phyloP scores from a whole-genome alignment of 495 filamentous ascomycete genomes.

The Trichoderma orchidacearum region DNA sequence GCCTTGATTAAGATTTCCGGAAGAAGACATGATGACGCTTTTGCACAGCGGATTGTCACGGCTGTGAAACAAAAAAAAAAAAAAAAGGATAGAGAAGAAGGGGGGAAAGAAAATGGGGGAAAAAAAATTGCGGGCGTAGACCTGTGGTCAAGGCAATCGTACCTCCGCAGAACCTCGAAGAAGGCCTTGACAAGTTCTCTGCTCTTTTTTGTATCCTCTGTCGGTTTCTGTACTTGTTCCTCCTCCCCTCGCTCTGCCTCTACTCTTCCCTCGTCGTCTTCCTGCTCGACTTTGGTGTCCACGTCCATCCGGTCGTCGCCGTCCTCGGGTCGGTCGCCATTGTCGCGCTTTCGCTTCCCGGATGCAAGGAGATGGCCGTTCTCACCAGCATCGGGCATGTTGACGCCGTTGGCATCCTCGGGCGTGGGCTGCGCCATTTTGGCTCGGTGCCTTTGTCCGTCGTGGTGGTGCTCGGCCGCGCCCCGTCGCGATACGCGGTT shows the following conservation, averaged over 20 bases:
- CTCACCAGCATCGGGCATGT: constrained; percentile 5
- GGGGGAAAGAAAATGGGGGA: not conserved
- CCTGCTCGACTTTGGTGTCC: not conserved
- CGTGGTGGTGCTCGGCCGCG: not conserved
- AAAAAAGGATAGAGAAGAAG: not conserved
- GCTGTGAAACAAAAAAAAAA: not conserved
- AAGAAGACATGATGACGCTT: no score
- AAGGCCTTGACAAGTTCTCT: constrained; percentile 21
- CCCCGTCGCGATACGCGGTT: constrained; percentile 2
- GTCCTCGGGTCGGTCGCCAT: constrained; percentile 9
- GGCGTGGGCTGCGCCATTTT: constrained; percentile 2
- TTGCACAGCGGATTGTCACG: not conserved
- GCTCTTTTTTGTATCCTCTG: constrained; percentile 3
- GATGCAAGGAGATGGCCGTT: constrained; percentile 18
- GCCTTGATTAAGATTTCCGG: no score
- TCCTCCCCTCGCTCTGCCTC: not conserved
- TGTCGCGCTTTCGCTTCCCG: constrained; percentile 41
- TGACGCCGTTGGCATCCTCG: constrained; percentile 5
- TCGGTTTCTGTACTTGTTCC: not conserved
- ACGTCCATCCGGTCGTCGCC: not conserved
- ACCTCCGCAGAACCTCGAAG: constrained; percentile 30
- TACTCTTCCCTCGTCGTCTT: constrained; percentile 2
- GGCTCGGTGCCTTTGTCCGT: not conserved
- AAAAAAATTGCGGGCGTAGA: not conserved
- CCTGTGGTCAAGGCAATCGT: constrained; percentile 5